Evolutionary conservation across 495 filamentous ascomycete genomes (phyloP).

Genomic region (Aspergillus baeticus): DNA sequence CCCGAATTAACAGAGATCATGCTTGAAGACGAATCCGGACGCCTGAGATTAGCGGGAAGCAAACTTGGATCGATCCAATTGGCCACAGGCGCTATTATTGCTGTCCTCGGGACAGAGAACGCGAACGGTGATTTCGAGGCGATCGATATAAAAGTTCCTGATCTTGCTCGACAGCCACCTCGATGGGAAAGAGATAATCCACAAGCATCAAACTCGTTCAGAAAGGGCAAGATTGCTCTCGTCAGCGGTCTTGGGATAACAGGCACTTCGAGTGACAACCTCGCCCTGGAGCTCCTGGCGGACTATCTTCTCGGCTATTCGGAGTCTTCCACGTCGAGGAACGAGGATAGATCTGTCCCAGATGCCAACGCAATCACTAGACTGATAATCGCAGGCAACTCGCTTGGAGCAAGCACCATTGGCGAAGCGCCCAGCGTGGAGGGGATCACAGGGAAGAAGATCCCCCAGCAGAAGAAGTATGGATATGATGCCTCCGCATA

Average conservation of each 20-base stretch:
- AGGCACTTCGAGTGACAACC: conserved; percentile 66
- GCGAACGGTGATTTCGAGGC: conserved; percentile 89
- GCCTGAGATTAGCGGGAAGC: conserved; percentile 75
- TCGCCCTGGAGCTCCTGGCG: conserved; percentile 72
- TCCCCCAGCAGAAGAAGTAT: conserved; percentile 70
- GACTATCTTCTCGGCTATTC: conserved; percentile 90
- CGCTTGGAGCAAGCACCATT: conserved; percentile 60
- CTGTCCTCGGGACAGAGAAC: conserved; percentile 91
- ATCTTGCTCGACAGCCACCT: conserved; percentile 75
- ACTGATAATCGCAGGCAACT: conserved; percentile 90
- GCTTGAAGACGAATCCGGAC: conserved; percentile 94
- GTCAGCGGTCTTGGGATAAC: conserved; percentile 85
- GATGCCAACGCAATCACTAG: conserved; percentile 68
- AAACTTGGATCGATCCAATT: conserved; percentile 62
- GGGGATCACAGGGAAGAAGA: conserved; percentile 40
- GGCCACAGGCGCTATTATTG: conserved; percentile 89
- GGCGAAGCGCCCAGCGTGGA: conserved; percentile 32
- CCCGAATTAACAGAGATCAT: conserved; percentile 62
- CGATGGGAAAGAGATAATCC: conserved; percentile 65
- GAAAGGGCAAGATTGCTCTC: conserved; percentile 72
- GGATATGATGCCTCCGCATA: conserved; percentile 89
- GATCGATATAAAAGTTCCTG: conserved; percentile 82
- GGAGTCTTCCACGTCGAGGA: conserved; percentile 41
- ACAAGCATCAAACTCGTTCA: conserved; percentile 40
- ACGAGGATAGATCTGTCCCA: conserved; percentile 39